These are phyloP conservation scores for Ehretia macrophylla DNA, from an alignment of 257 asterid species.

Conservation along the genomic window DNA sequence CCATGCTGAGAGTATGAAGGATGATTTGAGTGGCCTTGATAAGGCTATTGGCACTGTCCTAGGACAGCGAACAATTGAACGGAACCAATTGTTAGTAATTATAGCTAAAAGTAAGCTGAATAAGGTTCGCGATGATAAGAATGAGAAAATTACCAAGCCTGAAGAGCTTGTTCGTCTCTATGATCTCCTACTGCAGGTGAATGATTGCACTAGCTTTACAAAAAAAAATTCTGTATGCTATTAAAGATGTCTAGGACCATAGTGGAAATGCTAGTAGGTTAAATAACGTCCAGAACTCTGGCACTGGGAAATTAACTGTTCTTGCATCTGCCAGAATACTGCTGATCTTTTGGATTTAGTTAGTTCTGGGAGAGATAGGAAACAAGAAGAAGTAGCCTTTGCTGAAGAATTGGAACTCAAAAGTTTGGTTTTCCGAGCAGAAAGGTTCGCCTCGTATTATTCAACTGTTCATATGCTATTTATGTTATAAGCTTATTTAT, in stretches of 20 bases:
- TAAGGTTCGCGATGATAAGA: slow-evolving; percentile 75
- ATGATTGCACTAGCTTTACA: not conserved
- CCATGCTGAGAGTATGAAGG: slow-evolving; percentile 80
- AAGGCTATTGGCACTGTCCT: slow-evolving; percentile 90
- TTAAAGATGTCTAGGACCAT: slow-evolving; percentile 2
- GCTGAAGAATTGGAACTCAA: slow-evolving; percentile 76
- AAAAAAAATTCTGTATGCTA: not conserved
- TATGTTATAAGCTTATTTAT: slow-evolving; percentile 4
- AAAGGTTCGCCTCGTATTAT: slow-evolving; percentile 50
- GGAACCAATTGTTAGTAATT: slow-evolving; percentile 81
- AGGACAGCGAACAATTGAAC: slow-evolving; percentile 90
- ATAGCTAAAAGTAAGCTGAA: slow-evolving; percentile 76
- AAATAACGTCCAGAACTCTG: not conserved
- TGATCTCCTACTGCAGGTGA: slow-evolving; percentile 82
- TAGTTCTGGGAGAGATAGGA: slow-evolving; percentile 90
- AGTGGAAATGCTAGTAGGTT: slow-evolving; percentile 12
- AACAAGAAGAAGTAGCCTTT: slow-evolving; percentile 77
- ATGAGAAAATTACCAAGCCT: slow-evolving; percentile 87
- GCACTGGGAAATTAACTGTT: slow-evolving; percentile 17
- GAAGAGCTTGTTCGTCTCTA: slow-evolving; percentile 93
- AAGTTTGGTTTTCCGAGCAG: slow-evolving; percentile 71
- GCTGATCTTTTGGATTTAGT: slow-evolving; percentile 88
- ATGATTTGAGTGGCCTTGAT: slow-evolving; percentile 93
- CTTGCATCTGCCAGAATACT: slow-evolving; percentile 54
- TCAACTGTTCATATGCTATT: slow-evolving; percentile 1